Base-by-base conservation (phyloP, 805 yeast genomes). In the Sugiyamaella chiloensis region DNA sequence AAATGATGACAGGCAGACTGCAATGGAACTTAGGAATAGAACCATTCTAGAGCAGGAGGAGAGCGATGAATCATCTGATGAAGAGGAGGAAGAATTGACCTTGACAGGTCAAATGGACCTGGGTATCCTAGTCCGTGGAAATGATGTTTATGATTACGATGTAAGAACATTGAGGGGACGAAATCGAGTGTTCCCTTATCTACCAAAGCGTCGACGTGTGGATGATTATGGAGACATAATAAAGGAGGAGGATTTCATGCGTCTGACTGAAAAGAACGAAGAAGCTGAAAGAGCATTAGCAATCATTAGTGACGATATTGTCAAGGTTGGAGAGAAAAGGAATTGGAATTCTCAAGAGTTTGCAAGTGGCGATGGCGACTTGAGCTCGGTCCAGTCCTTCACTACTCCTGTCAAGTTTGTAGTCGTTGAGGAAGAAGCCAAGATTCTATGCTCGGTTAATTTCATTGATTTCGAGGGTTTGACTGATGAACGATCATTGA, bases 151-250 rank as follows among this genome's bases (percentile, higher is more conserved):
- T 60, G 81, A 76, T 56, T 70, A 65, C 45, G 87, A 83, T 58
- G 76, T 82, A 36, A 70, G 76, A 4, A 57, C 60, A 40, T 71
- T 73, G 30, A 76, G 41, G 24, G 55, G 56, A 9, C 50, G 60
- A 65, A 74, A 71, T 63, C 78, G 74, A 37, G 83, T 85, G 86
- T 93, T 91, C 60, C 98, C 96, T 9, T 85, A 71, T 56, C 68
- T 78, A 31, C 75, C 77, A 1, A 75, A 72, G 41, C 78, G 79
- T 56, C 69, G 76, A 20, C 79, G 85, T 54, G 69, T 74, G 40
- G 98, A 93, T 61, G 97, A 91, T 55, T 93, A 91, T 63, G 99
- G 99, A 24, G 83, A 80, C 47, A 67, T 82, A 1, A 81, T 90
- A 17, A 81, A 83, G 52, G 75, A 75, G 36, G 77, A 79, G 31